Evolutionary conservation across 2,329 filamentous ascomycete genomes (phyloP), one percentile per base, ranked within the genome.

Genomic region (Ceratocystis albifundus): DNA sequence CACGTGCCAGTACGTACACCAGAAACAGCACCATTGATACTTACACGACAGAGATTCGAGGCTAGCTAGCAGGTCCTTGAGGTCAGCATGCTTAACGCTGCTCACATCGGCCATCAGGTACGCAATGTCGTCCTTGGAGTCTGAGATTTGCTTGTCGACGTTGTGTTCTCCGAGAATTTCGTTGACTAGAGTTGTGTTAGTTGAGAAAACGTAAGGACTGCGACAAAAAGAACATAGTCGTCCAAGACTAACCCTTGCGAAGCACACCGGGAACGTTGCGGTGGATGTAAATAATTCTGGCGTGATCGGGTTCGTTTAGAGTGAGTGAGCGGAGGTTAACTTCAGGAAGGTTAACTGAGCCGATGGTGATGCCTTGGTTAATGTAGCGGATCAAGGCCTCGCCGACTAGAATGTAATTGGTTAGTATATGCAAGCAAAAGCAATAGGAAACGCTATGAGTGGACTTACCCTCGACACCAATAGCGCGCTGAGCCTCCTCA

Each of bases 81-180:
- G 90, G 73, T 96, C 88, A 50, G 80, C 81, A 63, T 84, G 82
- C 72, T 88, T 85, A 71, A 97, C 90, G 69, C 88, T 85, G 78
- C 90, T 96, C 72, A 99, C 88, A 78, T 99, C 94, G 6, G 94
- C 94, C 92, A 99, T 96, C 69, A 99, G 80, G 75, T 99, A 99
- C 22, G 94, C 94, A 70, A 94, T 83, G 74, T 97, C 93, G 71
- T 91, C 93, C 79, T 88, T 88, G 77, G 89, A 96, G 76, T 97
- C 94, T 63, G 90, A 94, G 80, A 95, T 97, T 78, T 99, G 94
- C 82, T 97, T 97, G 79, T 96, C 93, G 71, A 99, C 92, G 76
- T 99, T 99, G 80, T 99, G 92, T 73, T 95, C 87, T 55, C 88
- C 89, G 61, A 99, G 82, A 69, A 97, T 90, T 73, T 94, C 89